These are phyloP conservation scores for Alnus rubra DNA, from an alignment of 306 rosid species.

Conservation along the genomic window DNA sequence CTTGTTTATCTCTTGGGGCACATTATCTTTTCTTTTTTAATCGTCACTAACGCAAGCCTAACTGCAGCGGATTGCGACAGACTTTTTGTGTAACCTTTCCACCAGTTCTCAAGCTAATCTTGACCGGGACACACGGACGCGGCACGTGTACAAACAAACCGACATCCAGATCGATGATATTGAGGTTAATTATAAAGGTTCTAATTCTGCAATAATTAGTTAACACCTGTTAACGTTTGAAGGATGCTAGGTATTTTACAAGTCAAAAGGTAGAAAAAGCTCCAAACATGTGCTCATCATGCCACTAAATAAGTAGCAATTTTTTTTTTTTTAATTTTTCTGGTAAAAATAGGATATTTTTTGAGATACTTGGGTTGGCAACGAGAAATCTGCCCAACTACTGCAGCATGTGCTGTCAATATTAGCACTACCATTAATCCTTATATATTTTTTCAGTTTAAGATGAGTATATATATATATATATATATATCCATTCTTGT, in stretches of 20 bases:
- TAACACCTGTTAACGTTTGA: slow-evolving; percentile 19
- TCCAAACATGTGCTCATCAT: background rate
- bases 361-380: background rate
- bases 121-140: slow-evolving; percentile 32
- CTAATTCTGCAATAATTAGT: slow-evolving; percentile 5
- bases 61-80: slow-evolving; percentile 12
- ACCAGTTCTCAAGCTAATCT: slow-evolving; percentile 23
- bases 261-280: slow-evolving; percentile 15
- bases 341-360: background rate
- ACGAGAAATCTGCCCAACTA: background rate
- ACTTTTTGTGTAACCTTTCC: slow-evolving; percentile 7
- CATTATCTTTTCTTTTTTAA: background rate
- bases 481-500: too few relatives aligned
- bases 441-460: too few relatives aligned
- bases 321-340: background rate
- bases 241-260: background rate
- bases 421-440: background rate
- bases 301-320: background rate
- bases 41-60: background rate
- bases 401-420: background rate
- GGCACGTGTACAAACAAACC: slow-evolving; percentile 36
- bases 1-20: slow-evolving; percentile 11
- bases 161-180: background rate
- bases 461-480: too few relatives aligned
- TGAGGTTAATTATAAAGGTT: background rate